These are phyloP conservation scores for Penicillium sp. DNA, from an alignment of 2,329 filamentous ascomycete genomes.

Conservation along the genomic window DNA sequence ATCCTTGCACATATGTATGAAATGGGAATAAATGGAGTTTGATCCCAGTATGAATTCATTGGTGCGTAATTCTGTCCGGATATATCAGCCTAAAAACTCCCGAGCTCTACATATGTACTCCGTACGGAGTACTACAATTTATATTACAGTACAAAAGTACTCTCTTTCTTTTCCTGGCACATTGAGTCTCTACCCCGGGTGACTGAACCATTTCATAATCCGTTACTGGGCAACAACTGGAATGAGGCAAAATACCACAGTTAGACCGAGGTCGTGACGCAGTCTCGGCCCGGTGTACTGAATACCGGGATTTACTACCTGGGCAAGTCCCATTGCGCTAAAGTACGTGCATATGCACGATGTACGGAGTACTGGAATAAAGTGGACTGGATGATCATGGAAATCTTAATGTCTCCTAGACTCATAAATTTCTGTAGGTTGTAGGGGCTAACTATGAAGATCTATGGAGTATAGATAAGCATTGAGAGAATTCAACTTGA, in stretches of 20 bases:
- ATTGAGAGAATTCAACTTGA: too few relatives aligned
- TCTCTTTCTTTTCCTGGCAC: neutral
- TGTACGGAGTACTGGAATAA: neutral
- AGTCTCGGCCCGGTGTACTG: slow-evolving; percentile 1
- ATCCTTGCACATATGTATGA: neutral
- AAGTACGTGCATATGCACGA: neutral
- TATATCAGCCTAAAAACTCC: neutral
- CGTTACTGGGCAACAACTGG: neutral
- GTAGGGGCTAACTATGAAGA: too few relatives aligned
- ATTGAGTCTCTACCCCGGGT: neutral
- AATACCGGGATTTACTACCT: neutral
- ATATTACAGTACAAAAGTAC: neutral
- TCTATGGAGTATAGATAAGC: too few relatives aligned
- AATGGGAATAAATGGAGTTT: neutral
- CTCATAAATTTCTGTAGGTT: too few relatives aligned
- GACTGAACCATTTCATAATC: neutral
- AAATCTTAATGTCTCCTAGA: neutral
- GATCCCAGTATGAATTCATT: neutral
- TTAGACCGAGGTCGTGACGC: slow-evolving; percentile 3
- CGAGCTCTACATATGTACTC: too few relatives aligned
- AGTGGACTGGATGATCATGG: neutral
- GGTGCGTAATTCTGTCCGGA: slow-evolving; percentile 1
- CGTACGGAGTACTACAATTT: neutral
- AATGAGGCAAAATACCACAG: neutral
- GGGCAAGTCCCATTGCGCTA: neutral